Percentiles rank a stretch among this genome's conserved stretches.
Evolutionary conservation across 306 rosid species (phyloP).

Genomic region (Ziziphus jujuba): DNA sequence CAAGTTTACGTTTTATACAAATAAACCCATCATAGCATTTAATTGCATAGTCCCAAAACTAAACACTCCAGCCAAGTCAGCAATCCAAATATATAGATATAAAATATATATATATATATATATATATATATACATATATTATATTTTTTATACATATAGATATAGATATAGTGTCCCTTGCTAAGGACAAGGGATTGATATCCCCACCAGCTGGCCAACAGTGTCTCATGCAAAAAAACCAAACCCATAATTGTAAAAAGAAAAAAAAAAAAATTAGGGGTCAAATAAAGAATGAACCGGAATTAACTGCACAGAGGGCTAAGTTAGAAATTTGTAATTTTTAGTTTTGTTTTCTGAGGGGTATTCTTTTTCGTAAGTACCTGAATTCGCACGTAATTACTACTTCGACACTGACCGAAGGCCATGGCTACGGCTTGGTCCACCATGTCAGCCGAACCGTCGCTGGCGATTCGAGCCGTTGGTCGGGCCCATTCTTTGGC

Average conservation of each 20-base stretch:
- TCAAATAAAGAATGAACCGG: not conserved
- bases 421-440: slow-evolving; percentile 99
- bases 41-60: slow-evolving; percentile 28
- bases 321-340: slow-evolving; percentile 16
- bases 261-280: not conserved
- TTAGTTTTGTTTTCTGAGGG: too few relatives aligned
- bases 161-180: not conserved
- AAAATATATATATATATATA: not conserved
- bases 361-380: slow-evolving; percentile 26
- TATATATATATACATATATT: not conserved
- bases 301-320: slow-evolving; percentile 11
- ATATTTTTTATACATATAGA: slow-evolving; percentile 1
- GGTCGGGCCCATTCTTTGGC: slow-evolving; percentile 96
- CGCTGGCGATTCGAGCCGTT: slow-evolving; percentile 76
- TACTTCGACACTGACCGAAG: slow-evolving; percentile 69
- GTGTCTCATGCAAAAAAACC: slow-evolving; percentile 26
- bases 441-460: slow-evolving; percentile 83
- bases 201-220: slow-evolving; percentile 35
- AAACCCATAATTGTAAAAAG: not conserved
- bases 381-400: slow-evolving; percentile 93
- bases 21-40: slow-evolving; percentile 17
- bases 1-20: slow-evolving; percentile 6
- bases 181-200: not conserved
- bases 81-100: not conserved
- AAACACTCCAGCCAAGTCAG: slow-evolving; percentile 13